Base-by-base conservation (phyloP, 495 filamentous ascomycete species). In the Peziza echinospora region DNA sequence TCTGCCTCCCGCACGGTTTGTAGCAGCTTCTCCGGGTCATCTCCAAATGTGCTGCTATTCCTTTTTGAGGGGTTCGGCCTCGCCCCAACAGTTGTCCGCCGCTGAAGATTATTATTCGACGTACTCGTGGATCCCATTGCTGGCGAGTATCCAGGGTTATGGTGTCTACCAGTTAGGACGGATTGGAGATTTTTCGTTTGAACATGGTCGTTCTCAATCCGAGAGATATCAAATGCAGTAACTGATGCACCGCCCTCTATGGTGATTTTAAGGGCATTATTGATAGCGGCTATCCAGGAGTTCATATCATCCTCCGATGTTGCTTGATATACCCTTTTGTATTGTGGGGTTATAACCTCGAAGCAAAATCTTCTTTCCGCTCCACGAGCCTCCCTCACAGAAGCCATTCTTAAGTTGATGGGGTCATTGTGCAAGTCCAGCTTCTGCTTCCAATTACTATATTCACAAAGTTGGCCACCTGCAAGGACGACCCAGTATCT, bases 401-500 rank as follows among this genome's bases (percentile, higher is more conserved):
- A 96, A 17, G 91, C 89, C 72, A 96, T 84, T 23, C 86, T 80
- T 34, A 99, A 68, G 61, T 99, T 91, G 50, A 99, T 99, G 2
- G 89, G 89, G 6, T 99, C 89, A 76, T 93, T 96, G 59, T 99
- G 89, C 26, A 94, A 68, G 61, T 94, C 91, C 41, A 96, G 71
- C 62, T 78, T 82, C 59, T 96, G 82, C 63, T 99, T 99, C 89
- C 89, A 99, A 62, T 99, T 96, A 57, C 84, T 91, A 62, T 99
- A 96, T 56, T 99, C 89, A 1, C 89, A 93, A 24, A 99, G 66
- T 60, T 86, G 91, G 3, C 89, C 89, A 63, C 89, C 85, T 58
- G 96, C 89, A 13, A 96, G 70, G 1, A 96, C 91, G 51, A 99
- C 87, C 89, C 89, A 99, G 61, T 93, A 96, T 57, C 86, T 94